Evolutionary conservation across 2,329 filamentous ascomycete genomes (phyloP).

Genomic region (Cladobotryum mycophilum): DNA sequence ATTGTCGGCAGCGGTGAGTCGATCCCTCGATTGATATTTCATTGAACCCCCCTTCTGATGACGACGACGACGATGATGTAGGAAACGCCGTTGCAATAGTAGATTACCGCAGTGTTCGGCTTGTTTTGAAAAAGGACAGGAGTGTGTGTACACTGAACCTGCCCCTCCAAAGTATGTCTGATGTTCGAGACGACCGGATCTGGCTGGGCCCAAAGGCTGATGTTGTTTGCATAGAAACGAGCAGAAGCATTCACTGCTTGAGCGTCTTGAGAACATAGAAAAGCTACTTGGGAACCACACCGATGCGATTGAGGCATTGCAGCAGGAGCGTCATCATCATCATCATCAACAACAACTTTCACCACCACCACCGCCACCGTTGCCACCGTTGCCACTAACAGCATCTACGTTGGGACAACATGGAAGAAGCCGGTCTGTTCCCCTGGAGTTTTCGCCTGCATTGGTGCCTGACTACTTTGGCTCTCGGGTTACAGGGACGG

Average conservation of each 20-base stretch:
- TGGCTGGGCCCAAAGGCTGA: background rate
- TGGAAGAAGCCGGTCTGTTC: too few species aligned
- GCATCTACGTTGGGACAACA: too few species aligned
- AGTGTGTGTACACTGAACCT: constrained; percentile 1
- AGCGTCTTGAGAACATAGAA: constrained; percentile 7
- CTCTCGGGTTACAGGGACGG: background rate
- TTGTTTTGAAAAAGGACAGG: constrained; percentile 3
- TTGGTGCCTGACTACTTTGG: constrained; percentile 5
- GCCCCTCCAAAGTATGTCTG: constrained; percentile 3
- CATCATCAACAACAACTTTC: background rate
- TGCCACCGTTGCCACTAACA: too few species aligned
- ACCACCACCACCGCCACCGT: too few species aligned
- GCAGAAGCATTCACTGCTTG: background rate
- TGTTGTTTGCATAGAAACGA: background rate
- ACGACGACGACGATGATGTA: background rate
- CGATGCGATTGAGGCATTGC: background rate
- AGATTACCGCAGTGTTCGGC: constrained; percentile 1
- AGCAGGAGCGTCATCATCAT: constrained; percentile 3
- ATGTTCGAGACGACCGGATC: background rate
- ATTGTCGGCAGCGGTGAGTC: constrained; percentile 10
- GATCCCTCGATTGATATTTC: too few species aligned
- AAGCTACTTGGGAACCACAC: constrained; percentile 4
- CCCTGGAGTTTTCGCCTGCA: background rate
- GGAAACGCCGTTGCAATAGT: constrained; percentile 8
- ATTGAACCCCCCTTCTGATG: too few species aligned